Base-by-base conservation (phyloP, 176 grass and related monocot genomes). In the Tillandsia fasciculata region DNA sequence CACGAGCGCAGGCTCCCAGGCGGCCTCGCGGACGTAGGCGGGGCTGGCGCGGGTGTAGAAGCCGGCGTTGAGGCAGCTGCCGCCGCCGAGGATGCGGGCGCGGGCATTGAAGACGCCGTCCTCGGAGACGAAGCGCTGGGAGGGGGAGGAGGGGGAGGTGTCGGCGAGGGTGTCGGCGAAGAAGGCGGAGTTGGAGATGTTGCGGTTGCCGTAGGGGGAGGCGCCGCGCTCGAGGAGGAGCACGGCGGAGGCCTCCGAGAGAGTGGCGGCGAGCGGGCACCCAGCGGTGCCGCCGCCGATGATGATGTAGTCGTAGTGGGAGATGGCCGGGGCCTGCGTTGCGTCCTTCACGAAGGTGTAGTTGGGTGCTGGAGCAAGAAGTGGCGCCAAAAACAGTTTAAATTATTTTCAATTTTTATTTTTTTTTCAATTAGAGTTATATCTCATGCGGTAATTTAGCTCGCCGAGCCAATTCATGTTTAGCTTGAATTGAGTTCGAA, bases 221-320 rank as follows among this genome's bases (percentile, higher is more conserved):
- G 83, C 70, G 2, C 92, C 92, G 49, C 92, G 83, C 78, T 96
- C 92, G 20, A 96, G 82, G 17, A 96, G 54, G 9, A 96, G 72
- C 65, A 96, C 92, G 26, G 76, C 78, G 49, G 68, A 65, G 7
- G 59, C 64, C 57, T 73, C 49, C 8, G 92, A 96, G 52, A 96
- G 78, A 12, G 92, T 96, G 15, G 92, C 85, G 8, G 85, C 92
- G 48, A 96, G 76, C 6, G 92, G 88, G 69, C 92, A 96, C 0
- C 88, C 86, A 8, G 92, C 86, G 49, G 92, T 91, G 72, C 92
- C 92, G n/a, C 92, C 88, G 53, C 92, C 92, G 7, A 96, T 56
- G 63, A 96, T 18, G 80, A 96, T 91, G 76, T 96, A 96, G 58
- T 96, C 92, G 52, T 96, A 86, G 81, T 66, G 73, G 1, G 72